These are phyloP conservation scores for Teratosphaeria destructans DNA, from an alignment of 2,329 filamentous ascomycete species.

Conservation along the genomic window DNA sequence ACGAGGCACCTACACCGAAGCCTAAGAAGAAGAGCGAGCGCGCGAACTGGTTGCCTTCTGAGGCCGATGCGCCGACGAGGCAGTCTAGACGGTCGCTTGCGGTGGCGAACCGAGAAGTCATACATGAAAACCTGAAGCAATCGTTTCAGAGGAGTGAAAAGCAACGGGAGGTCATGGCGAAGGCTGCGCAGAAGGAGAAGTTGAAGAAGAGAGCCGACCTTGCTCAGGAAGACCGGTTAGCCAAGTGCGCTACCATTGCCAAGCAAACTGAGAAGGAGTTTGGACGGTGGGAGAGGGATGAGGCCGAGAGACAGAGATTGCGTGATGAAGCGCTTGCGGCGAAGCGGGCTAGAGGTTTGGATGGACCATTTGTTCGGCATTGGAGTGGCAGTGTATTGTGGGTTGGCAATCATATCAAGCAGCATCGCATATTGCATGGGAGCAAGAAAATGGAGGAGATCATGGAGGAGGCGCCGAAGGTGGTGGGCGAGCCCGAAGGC, in stretches of 20 bases:
- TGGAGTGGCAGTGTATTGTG: constrained; percentile 89
- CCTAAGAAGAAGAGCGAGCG: constrained; percentile 61
- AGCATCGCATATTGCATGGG: constrained; percentile 30
- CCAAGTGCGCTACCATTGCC: constrained; percentile 50
- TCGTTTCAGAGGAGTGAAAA: constrained; percentile 60
- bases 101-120: constrained; percentile 46
- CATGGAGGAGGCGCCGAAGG: constrained; percentile 11
- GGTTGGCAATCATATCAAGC: constrained; percentile 62
- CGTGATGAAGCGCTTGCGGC: constrained; percentile 74
- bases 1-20: constrained; percentile 5
- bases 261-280: constrained; percentile 70
- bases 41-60: constrained; percentile 57
- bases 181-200: constrained; percentile 47
- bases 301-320: constrained; percentile 79
- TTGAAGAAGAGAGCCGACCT: constrained; percentile 70
- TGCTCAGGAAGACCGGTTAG: constrained; percentile 68
- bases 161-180: constrained; percentile 55
- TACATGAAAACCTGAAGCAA: constrained; percentile 62
- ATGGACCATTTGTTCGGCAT: constrained; percentile 80
- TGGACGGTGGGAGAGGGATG: constrained; percentile 88
- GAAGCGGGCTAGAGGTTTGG: constrained; percentile 72
- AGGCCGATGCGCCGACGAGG: constrained; percentile 50
- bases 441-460: constrained; percentile 19
- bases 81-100: constrained; percentile 54
- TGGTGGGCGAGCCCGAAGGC: constrained; percentile 1